Evolutionary conservation across 441 rosid species (phyloP).

Genomic region (Pelargonium myrrhifolium): DNA sequence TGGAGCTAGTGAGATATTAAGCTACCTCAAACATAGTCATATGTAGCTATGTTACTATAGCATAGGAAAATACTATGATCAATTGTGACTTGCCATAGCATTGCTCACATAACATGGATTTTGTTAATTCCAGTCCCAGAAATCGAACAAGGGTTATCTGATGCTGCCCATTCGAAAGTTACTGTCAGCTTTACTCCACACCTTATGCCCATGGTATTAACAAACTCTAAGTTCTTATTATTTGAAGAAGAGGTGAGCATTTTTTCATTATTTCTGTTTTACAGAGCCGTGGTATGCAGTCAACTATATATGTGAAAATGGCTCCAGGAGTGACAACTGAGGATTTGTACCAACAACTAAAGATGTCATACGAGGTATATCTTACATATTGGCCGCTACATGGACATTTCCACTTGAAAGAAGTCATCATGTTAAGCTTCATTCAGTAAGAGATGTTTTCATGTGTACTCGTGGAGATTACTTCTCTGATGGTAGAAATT

Average conservation of each 20-base stretch:
- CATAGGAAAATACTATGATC: neutral
- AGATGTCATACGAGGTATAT: conserved; percentile 42
- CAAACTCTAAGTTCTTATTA: conserved; percentile 12
- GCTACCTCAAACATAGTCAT: neutral
- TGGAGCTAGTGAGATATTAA: neutral
- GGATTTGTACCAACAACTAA: conserved; percentile 46
- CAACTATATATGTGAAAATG: conserved; percentile 61
- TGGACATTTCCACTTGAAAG: neutral
- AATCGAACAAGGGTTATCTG: conserved; percentile 91
- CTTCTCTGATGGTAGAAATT: no score
- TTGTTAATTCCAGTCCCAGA: conserved; percentile 67
- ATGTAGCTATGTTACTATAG: neutral
- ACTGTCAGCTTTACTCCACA: conserved; percentile 97
- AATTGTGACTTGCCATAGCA: neutral
- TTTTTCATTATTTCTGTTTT: conserved; percentile 17
- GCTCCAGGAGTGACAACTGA: conserved; percentile 40
- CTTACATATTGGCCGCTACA: neutral
- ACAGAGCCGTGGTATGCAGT: conserved; percentile 84
- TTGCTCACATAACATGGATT: conserved; percentile 10
- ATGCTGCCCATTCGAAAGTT: conserved; percentile 58
- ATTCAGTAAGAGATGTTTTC: no score
- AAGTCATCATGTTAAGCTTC: neutral
- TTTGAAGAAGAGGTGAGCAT: conserved; percentile 4
- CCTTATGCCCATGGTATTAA: conserved; percentile 83
- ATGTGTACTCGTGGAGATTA: no score